Evolutionary conservation across 2,329 filamentous ascomycete species (phyloP).

Genomic region (Onygena corvina): DNA sequence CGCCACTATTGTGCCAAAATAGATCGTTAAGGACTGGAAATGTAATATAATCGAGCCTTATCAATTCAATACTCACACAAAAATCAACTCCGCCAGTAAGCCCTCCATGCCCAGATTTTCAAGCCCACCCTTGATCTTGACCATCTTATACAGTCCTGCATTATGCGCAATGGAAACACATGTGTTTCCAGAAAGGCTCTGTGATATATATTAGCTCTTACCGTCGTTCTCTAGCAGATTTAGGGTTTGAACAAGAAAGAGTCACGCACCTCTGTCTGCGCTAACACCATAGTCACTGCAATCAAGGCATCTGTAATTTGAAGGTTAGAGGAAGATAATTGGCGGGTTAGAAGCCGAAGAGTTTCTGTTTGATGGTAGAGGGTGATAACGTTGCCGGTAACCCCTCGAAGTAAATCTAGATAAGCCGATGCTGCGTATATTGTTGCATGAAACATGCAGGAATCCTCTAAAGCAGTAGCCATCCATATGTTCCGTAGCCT

Average conservation of each 20-base stretch:
- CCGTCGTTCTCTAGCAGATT: no score
- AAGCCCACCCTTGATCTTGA: conserved; percentile 7
- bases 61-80: conserved; percentile 8
- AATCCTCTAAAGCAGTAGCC: conserved; percentile 1
- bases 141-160: conserved; percentile 8
- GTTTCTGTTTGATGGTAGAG: conserved; percentile 10
- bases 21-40: neutral
- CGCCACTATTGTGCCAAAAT: neutral
- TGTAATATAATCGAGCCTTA: neutral
- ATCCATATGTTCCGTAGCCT: conserved; percentile 10
- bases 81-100: conserved; percentile 9
- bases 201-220: neutral
- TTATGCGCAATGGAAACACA: conserved; percentile 4
- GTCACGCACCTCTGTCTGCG: conserved; percentile 10
- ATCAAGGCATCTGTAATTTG: conserved; percentile 8
- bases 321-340: neutral
- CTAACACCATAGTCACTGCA: conserved; percentile 8
- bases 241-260: no score
- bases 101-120: conserved; percentile 9
- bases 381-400: conserved; percentile 8
- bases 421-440: conserved; percentile 10
- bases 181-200: conserved; percentile 5
- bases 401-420: conserved; percentile 8
- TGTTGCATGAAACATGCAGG: conserved; percentile 12
- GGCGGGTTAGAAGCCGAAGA: conserved; percentile 5